Evolutionary conservation across 2,329 filamentous ascomycete genomes (phyloP).

Genomic region (Hypoxylon rubiginosum): DNA sequence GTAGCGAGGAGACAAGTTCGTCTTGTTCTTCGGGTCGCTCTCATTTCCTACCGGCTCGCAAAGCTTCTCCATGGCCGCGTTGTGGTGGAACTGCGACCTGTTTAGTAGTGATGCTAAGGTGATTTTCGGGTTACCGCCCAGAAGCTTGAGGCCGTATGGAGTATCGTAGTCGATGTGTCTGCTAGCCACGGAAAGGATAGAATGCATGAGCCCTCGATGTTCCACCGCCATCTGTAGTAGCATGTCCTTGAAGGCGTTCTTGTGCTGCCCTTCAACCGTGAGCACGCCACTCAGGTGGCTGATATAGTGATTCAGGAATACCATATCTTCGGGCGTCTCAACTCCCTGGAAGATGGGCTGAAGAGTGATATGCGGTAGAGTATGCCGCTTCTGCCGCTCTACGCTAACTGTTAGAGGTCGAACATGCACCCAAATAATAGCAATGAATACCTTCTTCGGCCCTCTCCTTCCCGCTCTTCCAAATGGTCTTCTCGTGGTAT

Average conservation of each 20-base stretch:
- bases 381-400: constrained; percentile 65
- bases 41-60: constrained; percentile 62
- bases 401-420: constrained; percentile 42
- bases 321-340: constrained; percentile 82
- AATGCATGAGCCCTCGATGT: constrained; percentile 90
- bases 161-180: constrained; percentile 77
- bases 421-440: constrained; percentile 18
- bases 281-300: constrained; percentile 83
- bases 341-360: constrained; percentile 82
- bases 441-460: constrained; percentile 71
- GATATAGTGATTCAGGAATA: constrained; percentile 87
- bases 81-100: constrained; percentile 69
- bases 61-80: constrained; percentile 66
- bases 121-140: constrained; percentile 64
- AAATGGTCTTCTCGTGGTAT: constrained; percentile 87
- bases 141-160: constrained; percentile 67
- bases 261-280: constrained; percentile 83
- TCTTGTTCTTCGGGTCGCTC: constrained; percentile 60
- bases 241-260: constrained; percentile 88
- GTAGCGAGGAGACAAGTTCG: constrained; percentile 67
- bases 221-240: constrained; percentile 84
- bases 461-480: constrained; percentile 86
- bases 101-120: constrained; percentile 61
- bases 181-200: constrained; percentile 84
- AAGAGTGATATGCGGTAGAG: constrained; percentile 67